A percentile compares a stretch with the other conserved stretches of the same genome.
Conservation (phyloP, 352 stramenopile genomes). For the Phytophthora tubulina region DNA sequence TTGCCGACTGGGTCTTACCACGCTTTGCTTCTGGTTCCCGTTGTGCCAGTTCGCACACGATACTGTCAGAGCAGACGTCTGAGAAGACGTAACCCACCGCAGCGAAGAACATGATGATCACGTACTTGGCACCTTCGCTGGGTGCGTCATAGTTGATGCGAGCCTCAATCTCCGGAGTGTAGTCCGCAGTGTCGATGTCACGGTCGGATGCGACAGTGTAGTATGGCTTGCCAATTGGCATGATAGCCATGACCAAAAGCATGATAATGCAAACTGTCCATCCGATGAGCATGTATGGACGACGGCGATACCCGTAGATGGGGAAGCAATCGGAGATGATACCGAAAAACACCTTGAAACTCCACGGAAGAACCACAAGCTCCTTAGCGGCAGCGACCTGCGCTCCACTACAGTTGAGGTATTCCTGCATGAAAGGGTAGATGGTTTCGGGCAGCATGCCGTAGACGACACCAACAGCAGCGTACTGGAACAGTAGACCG, state of each 20-base stretch:
- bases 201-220: background rate
- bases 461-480: background rate
- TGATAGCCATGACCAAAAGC: background rate
- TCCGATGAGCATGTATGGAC: background rate
- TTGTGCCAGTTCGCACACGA: background rate
- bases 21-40: slow-evolving; percentile 14
- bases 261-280: background rate
- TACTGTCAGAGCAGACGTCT: background rate
- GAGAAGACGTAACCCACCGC: background rate
- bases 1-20: slow-evolving; percentile 18
- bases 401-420: background rate
- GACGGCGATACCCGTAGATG: background rate
- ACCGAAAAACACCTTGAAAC: background rate
- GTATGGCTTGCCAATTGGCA: background rate
- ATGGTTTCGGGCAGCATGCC: background rate
- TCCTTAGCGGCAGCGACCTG: background rate
- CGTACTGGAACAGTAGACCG: background rate
- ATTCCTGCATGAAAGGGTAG: background rate
- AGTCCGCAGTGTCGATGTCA: slow-evolving; percentile 1
- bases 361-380: background rate
- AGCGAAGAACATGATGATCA: slow-evolving; percentile 1
- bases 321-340: background rate
- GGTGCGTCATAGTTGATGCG: background rate
- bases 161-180: background rate
- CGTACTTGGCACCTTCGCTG: slow-evolving; percentile 1